Percentiles rank a stretch among this genome's conserved stretches.
Conservation (phyloP, 2,329 filamentous ascomycete species). For the Fusarium domesticum region DNA sequence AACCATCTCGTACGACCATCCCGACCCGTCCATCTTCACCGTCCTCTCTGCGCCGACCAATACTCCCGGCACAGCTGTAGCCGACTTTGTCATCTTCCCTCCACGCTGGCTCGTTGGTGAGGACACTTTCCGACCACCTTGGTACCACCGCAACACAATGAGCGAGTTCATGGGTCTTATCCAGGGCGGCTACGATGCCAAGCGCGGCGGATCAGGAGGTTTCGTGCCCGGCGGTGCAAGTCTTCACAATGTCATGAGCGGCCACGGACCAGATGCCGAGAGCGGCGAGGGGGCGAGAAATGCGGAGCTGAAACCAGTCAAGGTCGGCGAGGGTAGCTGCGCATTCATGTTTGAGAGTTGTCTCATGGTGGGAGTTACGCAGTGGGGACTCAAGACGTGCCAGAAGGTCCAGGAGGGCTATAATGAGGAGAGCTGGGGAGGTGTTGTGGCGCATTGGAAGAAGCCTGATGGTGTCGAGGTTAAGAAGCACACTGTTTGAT, state of each 20-base stretch:
- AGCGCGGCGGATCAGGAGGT: constrained; percentile 50
- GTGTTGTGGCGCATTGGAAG: constrained; percentile 61
- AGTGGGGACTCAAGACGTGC: constrained; percentile 63
- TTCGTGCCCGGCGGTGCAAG: constrained; percentile 60
- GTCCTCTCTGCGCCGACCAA: constrained; percentile 63
- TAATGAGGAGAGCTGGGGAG: constrained; percentile 77
- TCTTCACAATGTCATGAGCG: constrained; percentile 70
- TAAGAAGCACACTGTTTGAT: constrained; percentile 19
- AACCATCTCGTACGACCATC: constrained; percentile 71
- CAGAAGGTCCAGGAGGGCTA: constrained; percentile 63
- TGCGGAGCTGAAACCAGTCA: constrained; percentile 51
- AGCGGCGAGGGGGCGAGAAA: constrained; percentile 56
- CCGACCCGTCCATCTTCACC: constrained; percentile 75
- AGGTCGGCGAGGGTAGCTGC: constrained; percentile 60
- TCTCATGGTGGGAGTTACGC: constrained; percentile 68
- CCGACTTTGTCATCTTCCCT: constrained; percentile 71
- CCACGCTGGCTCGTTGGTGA: constrained; percentile 68
- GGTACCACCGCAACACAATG: constrained; percentile 69
- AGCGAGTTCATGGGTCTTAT: constrained; percentile 64
- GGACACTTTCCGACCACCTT: constrained; percentile 68
- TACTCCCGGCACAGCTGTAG: constrained; percentile 60
- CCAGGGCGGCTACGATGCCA: constrained; percentile 58
- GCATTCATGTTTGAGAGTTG: constrained; percentile 70
- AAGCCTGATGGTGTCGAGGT: constrained; percentile 37
- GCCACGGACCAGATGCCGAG: constrained; percentile 59